These are phyloP conservation scores for Verbena officinalis DNA, from an alignment of 257 asterid species.

Conservation along the genomic window DNA sequence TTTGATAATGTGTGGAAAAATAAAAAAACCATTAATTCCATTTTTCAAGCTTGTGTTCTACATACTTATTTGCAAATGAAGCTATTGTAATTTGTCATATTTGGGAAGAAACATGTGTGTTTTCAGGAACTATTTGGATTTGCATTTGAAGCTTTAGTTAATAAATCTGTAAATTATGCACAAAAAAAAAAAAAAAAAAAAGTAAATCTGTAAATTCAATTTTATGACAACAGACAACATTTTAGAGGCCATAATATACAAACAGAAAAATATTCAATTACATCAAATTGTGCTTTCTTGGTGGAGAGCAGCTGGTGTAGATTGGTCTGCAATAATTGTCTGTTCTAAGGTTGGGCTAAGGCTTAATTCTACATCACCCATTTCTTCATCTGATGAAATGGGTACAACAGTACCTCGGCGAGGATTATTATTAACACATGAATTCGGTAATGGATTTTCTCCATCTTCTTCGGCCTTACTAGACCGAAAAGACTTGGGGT, in stretches of 20 bases:
- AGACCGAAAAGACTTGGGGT: slow-evolving; percentile 6
- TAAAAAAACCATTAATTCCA: slow-evolving; percentile 10
- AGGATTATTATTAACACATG: not conserved
- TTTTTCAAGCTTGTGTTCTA: slow-evolving; percentile 2
- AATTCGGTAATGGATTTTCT: slow-evolving; percentile 1
- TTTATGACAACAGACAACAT: no score
- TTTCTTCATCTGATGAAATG: slow-evolving; percentile 9
- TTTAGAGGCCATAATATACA: no score
- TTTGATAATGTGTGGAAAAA: slow-evolving; percentile 23
- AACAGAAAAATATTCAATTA: no score
- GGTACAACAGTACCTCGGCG: slow-evolving; percentile 5
- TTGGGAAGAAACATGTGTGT: slow-evolving; percentile 16
- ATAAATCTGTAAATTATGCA: no score
- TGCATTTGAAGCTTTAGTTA: no score
- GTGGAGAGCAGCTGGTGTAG: not conserved
- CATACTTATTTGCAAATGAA: no score
- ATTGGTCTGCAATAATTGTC: not conserved
- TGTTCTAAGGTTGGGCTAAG: not conserved
- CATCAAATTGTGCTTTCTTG: not conserved
- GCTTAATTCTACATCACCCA: not conserved
- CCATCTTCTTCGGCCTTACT: slow-evolving; percentile 3
- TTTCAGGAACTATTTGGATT: not conserved
- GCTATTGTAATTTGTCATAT: slow-evolving; percentile 21
- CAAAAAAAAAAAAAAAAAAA: no score
- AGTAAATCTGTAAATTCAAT: no score